Conservation (phyloP, 352 stramenopile genomes). For the Globisporangium carolinianum region DNA sequence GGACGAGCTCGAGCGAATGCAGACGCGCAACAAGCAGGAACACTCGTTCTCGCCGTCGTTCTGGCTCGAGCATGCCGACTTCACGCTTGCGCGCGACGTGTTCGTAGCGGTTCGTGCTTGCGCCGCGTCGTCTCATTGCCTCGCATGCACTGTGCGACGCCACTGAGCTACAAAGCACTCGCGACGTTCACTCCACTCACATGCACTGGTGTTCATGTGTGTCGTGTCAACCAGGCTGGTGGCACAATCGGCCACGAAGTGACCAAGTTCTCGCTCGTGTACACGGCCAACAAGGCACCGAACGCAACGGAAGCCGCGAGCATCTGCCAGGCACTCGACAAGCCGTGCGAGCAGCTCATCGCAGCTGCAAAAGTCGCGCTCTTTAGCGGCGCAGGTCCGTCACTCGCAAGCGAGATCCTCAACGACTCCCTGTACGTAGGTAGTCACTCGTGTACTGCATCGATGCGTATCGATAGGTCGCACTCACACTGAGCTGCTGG, state of each 20-base stretch:
- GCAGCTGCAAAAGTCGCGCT: constrained; percentile 69
- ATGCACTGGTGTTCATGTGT: too few species aligned
- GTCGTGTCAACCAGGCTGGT: constrained; percentile 25
- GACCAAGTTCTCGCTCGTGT: constrained; percentile 87
- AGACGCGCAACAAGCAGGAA: constrained; percentile 43
- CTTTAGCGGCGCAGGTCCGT: constrained; percentile 69
- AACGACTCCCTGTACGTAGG: constrained; percentile 52
- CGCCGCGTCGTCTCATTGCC: too few species aligned
- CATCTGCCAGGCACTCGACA: constrained; percentile 72
- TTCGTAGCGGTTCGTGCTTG: constrained; percentile 52
- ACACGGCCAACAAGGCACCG: constrained; percentile 51
- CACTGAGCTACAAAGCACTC: too few species aligned
- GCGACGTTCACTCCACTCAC: too few species aligned
- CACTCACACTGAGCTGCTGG: not conserved
- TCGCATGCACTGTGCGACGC: not conserved
- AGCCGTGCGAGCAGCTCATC: constrained; percentile 76
- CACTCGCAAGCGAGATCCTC: constrained; percentile 70
- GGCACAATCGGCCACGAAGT: constrained; percentile 70
- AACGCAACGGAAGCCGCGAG: constrained; percentile 56
- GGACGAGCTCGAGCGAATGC: constrained; percentile 52
- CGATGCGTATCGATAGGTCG: not conserved
- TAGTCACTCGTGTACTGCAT: not conserved
- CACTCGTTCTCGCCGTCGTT: constrained; percentile 65
- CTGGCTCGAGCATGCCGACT: constrained; percentile 72
- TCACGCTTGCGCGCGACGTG: constrained; percentile 71